These are phyloP conservation scores for Fennellomyces sp. DNA, from an alignment of 371 early-diverging fungal species.

Conservation along the genomic window DNA sequence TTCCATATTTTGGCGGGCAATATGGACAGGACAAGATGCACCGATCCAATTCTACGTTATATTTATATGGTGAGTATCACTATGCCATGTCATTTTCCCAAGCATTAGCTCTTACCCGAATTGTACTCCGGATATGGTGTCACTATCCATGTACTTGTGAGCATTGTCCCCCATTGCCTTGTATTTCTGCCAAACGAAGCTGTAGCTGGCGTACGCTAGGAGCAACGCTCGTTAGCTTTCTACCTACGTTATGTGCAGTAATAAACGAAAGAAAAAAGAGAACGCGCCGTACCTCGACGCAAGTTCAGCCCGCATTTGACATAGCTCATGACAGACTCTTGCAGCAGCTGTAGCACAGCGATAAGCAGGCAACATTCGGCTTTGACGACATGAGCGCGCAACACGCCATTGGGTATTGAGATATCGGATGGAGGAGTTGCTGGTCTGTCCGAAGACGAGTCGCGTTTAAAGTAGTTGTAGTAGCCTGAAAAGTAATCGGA, in stretches of 20 bases:
- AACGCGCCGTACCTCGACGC: conserved; percentile 22
- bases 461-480: conserved; percentile 23
- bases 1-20: conserved; percentile 59
- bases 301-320: conserved; percentile 61
- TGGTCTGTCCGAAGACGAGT: conserved; percentile 1
- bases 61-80: neutral
- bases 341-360: conserved; percentile 57
- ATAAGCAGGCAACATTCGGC: conserved; percentile 64
- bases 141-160: conserved; percentile 44
- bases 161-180: conserved; percentile 40
- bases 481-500: conserved; percentile 35
- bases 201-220: conserved; percentile 46
- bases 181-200: conserved; percentile 50
- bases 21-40: conserved; percentile 59
- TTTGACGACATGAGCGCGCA: conserved; percentile 61
- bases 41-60: conserved; percentile 55
- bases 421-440: neutral
- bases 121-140: conserved; percentile 51
- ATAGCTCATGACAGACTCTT: conserved; percentile 63
- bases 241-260: no score
- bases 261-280: neutral
- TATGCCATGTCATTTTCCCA: conserved; percentile 2
- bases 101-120: conserved; percentile 35
- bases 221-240: neutral
- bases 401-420: conserved; percentile 43